These are phyloP conservation scores for Nasturtium officinale DNA, from an alignment of 345 rosid species.

Conservation along the genomic window DNA sequence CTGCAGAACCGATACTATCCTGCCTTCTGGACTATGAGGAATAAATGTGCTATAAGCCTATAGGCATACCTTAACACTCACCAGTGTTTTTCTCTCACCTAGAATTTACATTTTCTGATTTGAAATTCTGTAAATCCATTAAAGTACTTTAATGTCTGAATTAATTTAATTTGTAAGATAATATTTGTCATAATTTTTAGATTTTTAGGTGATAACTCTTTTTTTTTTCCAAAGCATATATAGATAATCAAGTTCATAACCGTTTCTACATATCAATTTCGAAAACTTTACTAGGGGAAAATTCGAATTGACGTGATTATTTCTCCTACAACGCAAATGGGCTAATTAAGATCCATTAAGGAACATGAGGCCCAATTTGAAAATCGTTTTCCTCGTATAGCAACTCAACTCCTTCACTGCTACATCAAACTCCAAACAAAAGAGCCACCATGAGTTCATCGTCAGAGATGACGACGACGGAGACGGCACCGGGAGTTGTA, in stretches of 20 bases:
- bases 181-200: too few species aligned
- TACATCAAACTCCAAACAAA: not conserved
- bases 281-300: too few species aligned
- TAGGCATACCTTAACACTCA: too few species aligned
- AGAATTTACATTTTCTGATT: too few species aligned
- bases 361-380: not conserved
- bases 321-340: not conserved
- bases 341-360: not conserved
- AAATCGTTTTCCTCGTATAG: not conserved
- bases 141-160: too few species aligned
- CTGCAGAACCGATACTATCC: conserved; percentile 76
- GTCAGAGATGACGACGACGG: conserved; percentile 32
- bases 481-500: not conserved
- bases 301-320: not conserved
- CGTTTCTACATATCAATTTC: not conserved
- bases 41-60: conserved; percentile 46
- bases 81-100: too few species aligned
- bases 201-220: too few species aligned
- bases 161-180: not conserved
- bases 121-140: too few species aligned
- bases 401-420: not conserved
- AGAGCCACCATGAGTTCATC: conserved; percentile 30
- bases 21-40: conserved; percentile 89
- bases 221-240: too few species aligned
- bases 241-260: not conserved